These are phyloP conservation scores for Microcyclosporella mali DNA, from an alignment of 2,329 filamentous ascomycete species.

Conservation along the genomic window DNA sequence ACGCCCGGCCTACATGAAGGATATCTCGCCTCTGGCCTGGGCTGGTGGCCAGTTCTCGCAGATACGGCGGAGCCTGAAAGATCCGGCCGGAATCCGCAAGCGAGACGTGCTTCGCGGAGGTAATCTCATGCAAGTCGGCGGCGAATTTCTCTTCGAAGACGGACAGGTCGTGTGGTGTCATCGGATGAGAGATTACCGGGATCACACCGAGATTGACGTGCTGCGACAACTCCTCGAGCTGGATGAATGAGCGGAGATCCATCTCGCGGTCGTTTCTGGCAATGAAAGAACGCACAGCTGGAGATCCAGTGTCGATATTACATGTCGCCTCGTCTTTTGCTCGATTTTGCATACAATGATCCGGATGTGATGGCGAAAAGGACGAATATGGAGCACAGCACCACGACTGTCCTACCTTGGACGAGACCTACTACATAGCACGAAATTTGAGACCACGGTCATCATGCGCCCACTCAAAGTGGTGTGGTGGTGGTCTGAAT, in stretches of 20 bases:
- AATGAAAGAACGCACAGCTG: too few relatives aligned
- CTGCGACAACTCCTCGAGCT: constrained; percentile 34
- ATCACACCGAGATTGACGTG: constrained; percentile 33
- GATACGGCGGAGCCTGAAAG: constrained; percentile 22
- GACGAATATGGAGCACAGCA: too few relatives aligned
- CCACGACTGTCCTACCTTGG: too few relatives aligned
- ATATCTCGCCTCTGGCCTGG: constrained; percentile 29
- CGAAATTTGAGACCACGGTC: too few relatives aligned
- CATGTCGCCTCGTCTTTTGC: too few relatives aligned
- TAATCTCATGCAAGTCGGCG: constrained; percentile 36
- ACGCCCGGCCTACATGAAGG: constrained; percentile 34
- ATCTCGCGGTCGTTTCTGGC: too few relatives aligned
- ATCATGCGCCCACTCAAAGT: too few relatives aligned
- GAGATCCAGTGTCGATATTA: too few relatives aligned
- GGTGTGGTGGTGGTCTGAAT: too few relatives aligned
- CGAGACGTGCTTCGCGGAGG: constrained; percentile 31
- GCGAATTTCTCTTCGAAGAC: constrained; percentile 38
- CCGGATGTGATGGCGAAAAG: too few relatives aligned
- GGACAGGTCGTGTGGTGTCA: constrained; percentile 38
- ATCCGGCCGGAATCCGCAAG: constrained; percentile 28
- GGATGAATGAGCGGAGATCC: constrained; percentile 25
- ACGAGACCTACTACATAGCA: too few relatives aligned
- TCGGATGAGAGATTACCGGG: constrained; percentile 35
- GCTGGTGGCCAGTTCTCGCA: constrained; percentile 27
- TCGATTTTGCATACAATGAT: too few relatives aligned